phyloP scores from a whole-genome alignment of 164 flowering plant genomes.

The Tinospora cordifolia region DNA sequence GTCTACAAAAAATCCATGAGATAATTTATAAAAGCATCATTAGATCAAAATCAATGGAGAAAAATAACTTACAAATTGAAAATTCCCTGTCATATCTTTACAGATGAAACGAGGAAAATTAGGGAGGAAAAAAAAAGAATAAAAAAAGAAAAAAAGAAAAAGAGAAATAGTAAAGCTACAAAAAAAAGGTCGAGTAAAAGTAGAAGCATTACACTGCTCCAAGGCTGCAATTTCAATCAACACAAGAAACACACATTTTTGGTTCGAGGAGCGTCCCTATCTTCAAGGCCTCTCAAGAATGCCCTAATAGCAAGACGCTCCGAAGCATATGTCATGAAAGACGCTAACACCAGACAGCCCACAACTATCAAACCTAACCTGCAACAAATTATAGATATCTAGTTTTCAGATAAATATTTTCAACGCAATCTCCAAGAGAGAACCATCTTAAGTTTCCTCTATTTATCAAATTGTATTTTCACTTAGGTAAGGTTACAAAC shows the following conservation, averaged over 20 bases:
- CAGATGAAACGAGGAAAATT: too few species aligned
- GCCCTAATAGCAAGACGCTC: conserved; percentile 80
- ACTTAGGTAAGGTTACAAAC: too few species aligned
- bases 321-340: conserved; percentile 93
- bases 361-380: conserved; percentile 92
- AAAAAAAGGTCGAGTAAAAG: background rate
- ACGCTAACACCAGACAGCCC: conserved; percentile 66
- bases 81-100: too few species aligned
- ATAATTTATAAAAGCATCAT: too few species aligned
- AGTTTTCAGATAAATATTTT: background rate
- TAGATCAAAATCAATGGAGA: too few species aligned
- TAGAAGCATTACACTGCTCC: background rate
- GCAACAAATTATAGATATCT: conserved; percentile 17
- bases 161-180: too few species aligned
- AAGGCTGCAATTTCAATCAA: conserved; percentile 19
- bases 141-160: too few species aligned
- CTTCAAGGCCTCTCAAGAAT: conserved; percentile 68
- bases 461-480: background rate
- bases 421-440: background rate
- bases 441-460: background rate
- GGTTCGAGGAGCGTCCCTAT: conserved; percentile 42
- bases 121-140: too few species aligned
- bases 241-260: conserved; percentile 47
- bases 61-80: too few species aligned
- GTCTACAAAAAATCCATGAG: too few species aligned